Conservation (phyloP, 768 basidiomycete genomes). For the Suillus subluteus region DNA sequence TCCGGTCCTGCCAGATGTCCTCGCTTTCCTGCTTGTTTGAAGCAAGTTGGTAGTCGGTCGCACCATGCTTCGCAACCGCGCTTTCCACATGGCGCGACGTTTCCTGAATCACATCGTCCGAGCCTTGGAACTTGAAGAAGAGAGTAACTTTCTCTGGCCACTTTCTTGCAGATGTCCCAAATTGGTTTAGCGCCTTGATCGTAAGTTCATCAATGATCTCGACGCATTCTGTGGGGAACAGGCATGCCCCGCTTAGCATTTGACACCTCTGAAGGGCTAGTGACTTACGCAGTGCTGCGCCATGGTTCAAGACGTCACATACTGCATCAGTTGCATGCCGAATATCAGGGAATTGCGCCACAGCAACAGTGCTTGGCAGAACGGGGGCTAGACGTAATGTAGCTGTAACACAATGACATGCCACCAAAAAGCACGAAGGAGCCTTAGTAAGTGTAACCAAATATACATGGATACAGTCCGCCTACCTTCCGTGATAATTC, state of each 20-base stretch:
- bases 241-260: not conserved
- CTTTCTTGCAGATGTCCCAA: conserved; percentile 27
- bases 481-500: conserved; percentile 79
- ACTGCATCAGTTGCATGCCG: conserved; percentile 44
- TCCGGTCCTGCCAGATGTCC: conserved; percentile 41
- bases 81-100: conserved; percentile 36
- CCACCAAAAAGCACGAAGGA: not conserved
- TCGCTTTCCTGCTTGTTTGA: conserved; percentile 41
- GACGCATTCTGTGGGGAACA: conserved; percentile 40
- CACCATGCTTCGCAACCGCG: conserved; percentile 41
- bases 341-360: conserved; percentile 46
- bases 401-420: conserved; percentile 41
- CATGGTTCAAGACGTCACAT: conserved; percentile 40
- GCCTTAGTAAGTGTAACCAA: not conserved
- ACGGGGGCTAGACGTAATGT: conserved; percentile 79
- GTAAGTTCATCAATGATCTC: conserved; percentile 46
- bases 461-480: not conserved
- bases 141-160: conserved; percentile 40
- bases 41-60: conserved; percentile 41
- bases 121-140: conserved; percentile 50
- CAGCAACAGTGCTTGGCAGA: conserved; percentile 77
- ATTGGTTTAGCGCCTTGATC: conserved; percentile 31
- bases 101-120: conserved; percentile 34
- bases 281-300: conserved; percentile 30
- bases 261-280: not conserved